A percentile compares a stretch with the other conserved stretches of the same genome.
Conservation (phyloP, 2,329 filamentous ascomycete genomes). For the Sporothrix sp. region DNA sequence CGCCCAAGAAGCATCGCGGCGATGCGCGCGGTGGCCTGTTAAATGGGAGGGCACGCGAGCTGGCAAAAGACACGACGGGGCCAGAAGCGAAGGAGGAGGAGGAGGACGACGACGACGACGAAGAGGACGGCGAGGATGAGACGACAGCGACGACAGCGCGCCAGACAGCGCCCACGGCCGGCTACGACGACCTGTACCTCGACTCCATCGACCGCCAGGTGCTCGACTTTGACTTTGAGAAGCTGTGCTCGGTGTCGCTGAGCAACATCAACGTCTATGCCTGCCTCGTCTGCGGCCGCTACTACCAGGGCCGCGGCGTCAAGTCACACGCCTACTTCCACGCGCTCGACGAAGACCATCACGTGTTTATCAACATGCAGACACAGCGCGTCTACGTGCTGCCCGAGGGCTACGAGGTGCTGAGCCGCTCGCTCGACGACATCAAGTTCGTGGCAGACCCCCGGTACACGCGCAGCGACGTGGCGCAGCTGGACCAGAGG, state of each 20-base stretch:
- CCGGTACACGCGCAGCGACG: conserved; percentile 69
- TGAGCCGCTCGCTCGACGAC: conserved; percentile 87
- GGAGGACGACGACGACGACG: conserved; percentile 20
- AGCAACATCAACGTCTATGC: conserved; percentile 99
- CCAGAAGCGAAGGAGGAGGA: background rate
- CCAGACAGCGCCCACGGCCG: conserved; percentile 70
- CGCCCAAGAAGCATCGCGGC: conserved; percentile 40
- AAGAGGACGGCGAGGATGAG: conserved; percentile 27
- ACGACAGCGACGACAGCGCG: conserved; percentile 41
- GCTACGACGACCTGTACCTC: conserved; percentile 92
- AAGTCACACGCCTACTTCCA: conserved; percentile 98
- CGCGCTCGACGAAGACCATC: conserved; percentile 86
- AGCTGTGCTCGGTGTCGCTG: conserved; percentile 88
- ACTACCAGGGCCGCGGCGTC: conserved; percentile 86
- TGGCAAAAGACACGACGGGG: background rate
- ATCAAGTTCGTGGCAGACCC: conserved; percentile 98
- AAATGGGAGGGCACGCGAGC: conserved; percentile 16
- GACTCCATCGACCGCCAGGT: conserved; percentile 91
- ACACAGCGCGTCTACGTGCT: conserved; percentile 85
- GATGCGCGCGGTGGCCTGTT: conserved; percentile 9
- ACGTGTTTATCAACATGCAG: conserved; percentile 97
- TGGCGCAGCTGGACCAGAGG: conserved; percentile 62
- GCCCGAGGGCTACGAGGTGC: conserved; percentile 94
- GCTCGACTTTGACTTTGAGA: conserved; percentile 97
- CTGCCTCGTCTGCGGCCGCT: conserved; percentile 94